Evolutionary conservation across 1,284 basidiomycete genomes (phyloP).

Genomic region (Athelia sp.): DNA sequence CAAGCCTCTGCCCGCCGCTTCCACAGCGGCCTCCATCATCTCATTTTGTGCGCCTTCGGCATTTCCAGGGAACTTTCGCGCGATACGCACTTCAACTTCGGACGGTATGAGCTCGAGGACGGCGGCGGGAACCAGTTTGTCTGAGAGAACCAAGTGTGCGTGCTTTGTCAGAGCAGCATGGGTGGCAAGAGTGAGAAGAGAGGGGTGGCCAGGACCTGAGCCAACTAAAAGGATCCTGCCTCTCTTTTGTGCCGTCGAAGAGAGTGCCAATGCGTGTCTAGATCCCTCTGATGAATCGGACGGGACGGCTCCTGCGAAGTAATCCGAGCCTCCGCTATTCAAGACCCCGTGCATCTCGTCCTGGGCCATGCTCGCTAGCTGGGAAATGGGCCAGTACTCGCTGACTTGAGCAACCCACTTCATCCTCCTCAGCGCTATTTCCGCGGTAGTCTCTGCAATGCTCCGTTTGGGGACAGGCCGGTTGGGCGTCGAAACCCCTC

Average conservation of each 20-base stretch:
- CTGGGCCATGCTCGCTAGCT: conserved; percentile 66
- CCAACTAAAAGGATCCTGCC: conserved; percentile 81
- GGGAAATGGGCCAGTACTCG: conserved; percentile 89
- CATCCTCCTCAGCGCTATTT: conserved; percentile 62
- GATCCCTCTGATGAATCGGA: conserved; percentile 16
- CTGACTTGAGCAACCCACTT: conserved; percentile 89
- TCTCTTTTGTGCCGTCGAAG: conserved; percentile 38
- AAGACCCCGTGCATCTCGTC: conserved; percentile 68
- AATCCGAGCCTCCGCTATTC: conserved; percentile 31
- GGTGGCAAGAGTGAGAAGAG: conserved; percentile 85
- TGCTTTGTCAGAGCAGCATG: conserved; percentile 75
- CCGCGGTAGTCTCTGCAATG: conserved; percentile 40
- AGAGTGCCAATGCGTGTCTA: conserved; percentile 20
- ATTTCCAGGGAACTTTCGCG: conserved; percentile 96
- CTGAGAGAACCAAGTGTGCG: conserved; percentile 86
- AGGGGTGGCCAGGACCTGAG: conserved; percentile 93
- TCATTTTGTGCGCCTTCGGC: conserved; percentile 93
- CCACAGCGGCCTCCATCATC: conserved; percentile 87
- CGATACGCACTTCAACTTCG: conserved; percentile 72
- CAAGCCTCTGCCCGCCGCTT: conserved; percentile 75
- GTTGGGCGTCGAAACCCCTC: conserved; percentile 65
- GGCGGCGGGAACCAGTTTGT: conserved; percentile 93
- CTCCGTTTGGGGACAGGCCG: conserved; percentile 67
- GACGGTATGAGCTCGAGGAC: conserved; percentile 87
- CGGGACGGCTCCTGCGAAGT: conserved; percentile 8